Percentiles rank a stretch among this genome's conserved stretches.
Conservation (phyloP, 2,329 filamentous ascomycete species). For the Sclerotinia trifoliorum region DNA sequence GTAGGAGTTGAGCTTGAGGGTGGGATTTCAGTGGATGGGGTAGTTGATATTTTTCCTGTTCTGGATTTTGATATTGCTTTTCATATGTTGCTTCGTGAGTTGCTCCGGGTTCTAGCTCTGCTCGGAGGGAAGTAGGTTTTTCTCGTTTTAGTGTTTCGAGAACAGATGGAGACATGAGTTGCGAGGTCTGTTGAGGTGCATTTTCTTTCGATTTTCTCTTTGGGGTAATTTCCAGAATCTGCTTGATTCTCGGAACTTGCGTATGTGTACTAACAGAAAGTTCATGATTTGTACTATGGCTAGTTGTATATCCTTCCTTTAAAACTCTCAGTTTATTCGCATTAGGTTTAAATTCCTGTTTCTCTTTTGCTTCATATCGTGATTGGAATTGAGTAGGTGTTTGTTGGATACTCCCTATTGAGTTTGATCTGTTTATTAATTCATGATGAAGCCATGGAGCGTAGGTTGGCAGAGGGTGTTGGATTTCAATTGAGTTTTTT, state of each 20-base stretch:
- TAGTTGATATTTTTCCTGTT: background rate
- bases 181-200: background rate
- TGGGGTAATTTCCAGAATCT: background rate
- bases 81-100: background rate
- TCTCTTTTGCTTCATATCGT: background rate
- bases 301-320: background rate
- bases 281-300: too few species aligned
- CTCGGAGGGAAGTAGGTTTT: too few species aligned
- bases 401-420: background rate
- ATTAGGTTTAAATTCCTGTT: background rate
- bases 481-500: background rate
- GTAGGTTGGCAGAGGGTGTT: background rate
- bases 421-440: background rate
- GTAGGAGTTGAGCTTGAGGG: background rate
- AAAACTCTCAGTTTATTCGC: background rate
- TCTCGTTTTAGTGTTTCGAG: background rate
- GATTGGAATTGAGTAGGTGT: background rate
- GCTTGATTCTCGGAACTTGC: background rate
- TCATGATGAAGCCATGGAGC: conserved; percentile 1
- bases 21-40: background rate
- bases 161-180: background rate
- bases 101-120: background rate
- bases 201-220: background rate
- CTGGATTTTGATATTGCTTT: background rate
- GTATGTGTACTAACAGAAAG: background rate